Conservation (phyloP, 768 basidiomycete species). For the Pulveroboletus sp. region DNA sequence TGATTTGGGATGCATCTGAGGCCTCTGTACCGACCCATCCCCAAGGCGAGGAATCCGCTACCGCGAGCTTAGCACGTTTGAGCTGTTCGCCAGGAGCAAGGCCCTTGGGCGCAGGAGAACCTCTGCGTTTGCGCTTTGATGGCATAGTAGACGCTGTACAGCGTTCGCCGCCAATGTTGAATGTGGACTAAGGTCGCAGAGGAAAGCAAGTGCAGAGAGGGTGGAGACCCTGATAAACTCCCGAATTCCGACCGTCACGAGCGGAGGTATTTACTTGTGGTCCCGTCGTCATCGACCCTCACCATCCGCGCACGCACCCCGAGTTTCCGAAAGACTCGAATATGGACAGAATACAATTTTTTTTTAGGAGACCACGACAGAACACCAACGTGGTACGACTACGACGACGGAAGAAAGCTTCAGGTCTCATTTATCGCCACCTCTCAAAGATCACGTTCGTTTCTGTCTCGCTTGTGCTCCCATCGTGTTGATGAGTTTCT, state of each 20-base stretch:
- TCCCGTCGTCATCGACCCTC: too few species aligned
- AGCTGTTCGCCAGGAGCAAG: constrained; percentile 59
- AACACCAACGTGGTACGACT: constrained; percentile 39
- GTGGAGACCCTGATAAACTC: constrained; percentile 14
- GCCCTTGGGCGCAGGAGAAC: constrained; percentile 44
- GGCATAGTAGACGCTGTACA: constrained; percentile 37
- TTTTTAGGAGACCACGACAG: constrained; percentile 17
- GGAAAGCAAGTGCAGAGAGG: constrained; percentile 9
- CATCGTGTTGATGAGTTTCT: constrained; percentile 1
- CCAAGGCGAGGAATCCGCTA: constrained; percentile 54
- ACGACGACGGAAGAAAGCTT: constrained; percentile 40
- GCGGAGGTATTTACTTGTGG: not conserved
- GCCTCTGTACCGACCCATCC: constrained; percentile 76
- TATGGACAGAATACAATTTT: constrained; percentile 22
- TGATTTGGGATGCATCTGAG: constrained; percentile 51
- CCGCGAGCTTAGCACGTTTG: constrained; percentile 51
- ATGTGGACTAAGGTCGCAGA: constrained; percentile 2
- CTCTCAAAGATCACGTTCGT: constrained; percentile 32
- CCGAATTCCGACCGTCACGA: constrained; percentile 23
- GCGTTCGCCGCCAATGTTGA: not conserved
- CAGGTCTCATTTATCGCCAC: constrained; percentile 30
- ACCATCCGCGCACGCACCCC: not conserved
- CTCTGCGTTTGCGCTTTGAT: constrained; percentile 54
- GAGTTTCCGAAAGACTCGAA: not conserved
- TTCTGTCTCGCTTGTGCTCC: not conserved